Conservation (phyloP, 2,329 filamentous ascomycete genomes). For the Xylariales sp. region DNA sequence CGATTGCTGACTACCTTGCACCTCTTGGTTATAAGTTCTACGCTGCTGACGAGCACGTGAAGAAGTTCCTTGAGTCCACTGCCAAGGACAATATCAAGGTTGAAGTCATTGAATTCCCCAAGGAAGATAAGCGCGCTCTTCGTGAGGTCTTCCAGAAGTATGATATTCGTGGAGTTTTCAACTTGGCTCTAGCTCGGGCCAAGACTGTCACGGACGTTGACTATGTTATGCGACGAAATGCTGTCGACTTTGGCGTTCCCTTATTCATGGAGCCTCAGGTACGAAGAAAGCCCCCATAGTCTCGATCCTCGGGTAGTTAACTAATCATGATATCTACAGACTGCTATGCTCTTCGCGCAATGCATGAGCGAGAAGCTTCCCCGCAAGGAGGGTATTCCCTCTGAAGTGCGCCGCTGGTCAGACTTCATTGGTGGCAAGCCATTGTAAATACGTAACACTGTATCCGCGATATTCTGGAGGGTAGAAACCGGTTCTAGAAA, state of each 20-base stretch:
- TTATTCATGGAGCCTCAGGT: conserved; percentile 99
- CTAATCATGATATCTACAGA: no score
- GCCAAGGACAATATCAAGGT: conserved; percentile 66
- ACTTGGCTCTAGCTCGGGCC: conserved; percentile 78
- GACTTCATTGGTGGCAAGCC: conserved; percentile 89
- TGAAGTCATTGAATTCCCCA: conserved; percentile 95
- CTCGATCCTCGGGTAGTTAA: no score
- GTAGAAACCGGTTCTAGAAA: conserved; percentile 1
- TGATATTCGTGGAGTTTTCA: conserved; percentile 93
- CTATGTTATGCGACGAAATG: conserved; percentile 97
- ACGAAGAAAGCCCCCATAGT: no score
- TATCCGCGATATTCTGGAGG: background rate
- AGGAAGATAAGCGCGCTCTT: conserved; percentile 89
- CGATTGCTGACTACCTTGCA: conserved; percentile 80
- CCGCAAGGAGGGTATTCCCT: conserved; percentile 78
- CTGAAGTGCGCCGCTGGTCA: conserved; percentile 90
- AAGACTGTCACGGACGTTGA: conserved; percentile 87
- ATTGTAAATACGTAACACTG: conserved; percentile 45
- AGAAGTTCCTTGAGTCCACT: conserved; percentile 72
- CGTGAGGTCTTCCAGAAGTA: conserved; percentile 96
- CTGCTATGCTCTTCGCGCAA: conserved; percentile 89
- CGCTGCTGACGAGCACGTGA: conserved; percentile 77
- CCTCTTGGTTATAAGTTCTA: conserved; percentile 94
- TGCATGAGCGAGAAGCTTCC: conserved; percentile 98
- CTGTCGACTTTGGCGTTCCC: conserved; percentile 95